A percentile compares a stretch with the other conserved stretches of the same genome.
Conservation (phyloP, 2,329 filamentous ascomycete genomes). For the Huntiella moniliformis region DNA sequence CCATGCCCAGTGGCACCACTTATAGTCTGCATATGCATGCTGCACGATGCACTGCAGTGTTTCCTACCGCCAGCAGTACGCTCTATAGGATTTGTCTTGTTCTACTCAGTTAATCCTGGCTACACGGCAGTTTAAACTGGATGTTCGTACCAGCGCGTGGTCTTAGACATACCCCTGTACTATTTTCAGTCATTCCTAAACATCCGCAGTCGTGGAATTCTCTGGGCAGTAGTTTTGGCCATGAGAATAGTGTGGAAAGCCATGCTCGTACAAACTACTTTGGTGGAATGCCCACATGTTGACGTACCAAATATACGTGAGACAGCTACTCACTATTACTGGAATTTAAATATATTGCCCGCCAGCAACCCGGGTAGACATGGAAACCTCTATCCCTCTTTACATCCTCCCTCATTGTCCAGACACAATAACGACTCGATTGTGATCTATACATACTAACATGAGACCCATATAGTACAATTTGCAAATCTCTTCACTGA, state of each 20-base stretch:
- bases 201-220: too few relatives aligned
- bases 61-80: too few relatives aligned
- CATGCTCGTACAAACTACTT: too few relatives aligned
- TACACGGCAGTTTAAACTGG: neutral
- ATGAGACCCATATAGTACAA: neutral
- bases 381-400: neutral
- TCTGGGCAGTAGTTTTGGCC: too few relatives aligned
- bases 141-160: neutral
- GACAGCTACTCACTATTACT: neutral
- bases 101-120: neutral
- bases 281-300: neutral
- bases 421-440: too few relatives aligned
- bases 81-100: neutral
- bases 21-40: too few relatives aligned
- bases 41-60: too few relatives aligned
- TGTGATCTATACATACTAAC: neutral
- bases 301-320: too few relatives aligned
- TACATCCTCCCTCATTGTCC: neutral
- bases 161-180: neutral
- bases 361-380: constrained; percentile 1
- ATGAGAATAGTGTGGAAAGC: too few relatives aligned
- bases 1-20: too few relatives aligned
- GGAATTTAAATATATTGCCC: constrained; percentile 7
- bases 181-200: neutral
- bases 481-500: constrained; percentile 11